These are phyloP conservation scores for Aspergillus fumigatus DNA, from an alignment of 2,329 filamentous ascomycete genomes.

Conservation along the genomic window DNA sequence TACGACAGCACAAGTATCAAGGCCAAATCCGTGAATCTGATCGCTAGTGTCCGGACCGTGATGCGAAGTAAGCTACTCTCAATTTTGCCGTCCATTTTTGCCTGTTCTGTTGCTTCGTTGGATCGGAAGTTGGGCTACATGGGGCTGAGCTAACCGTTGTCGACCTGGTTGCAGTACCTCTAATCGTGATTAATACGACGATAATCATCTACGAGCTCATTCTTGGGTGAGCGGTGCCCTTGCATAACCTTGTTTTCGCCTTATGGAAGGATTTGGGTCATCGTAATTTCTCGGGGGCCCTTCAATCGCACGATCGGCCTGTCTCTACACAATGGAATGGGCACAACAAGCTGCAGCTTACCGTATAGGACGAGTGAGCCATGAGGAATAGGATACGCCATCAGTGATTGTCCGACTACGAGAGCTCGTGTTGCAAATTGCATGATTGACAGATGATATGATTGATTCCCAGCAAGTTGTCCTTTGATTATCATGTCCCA, in stretches of 20 bases:
- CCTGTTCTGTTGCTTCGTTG: neutral
- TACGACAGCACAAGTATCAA: constrained; percentile 74
- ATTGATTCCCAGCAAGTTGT: neutral
- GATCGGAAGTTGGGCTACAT: too few relatives aligned
- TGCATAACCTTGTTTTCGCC: neutral
- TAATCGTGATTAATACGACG: constrained; percentile 77
- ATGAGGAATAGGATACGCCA: neutral
- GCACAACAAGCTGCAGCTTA: too few relatives aligned
- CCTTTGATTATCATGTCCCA: too few relatives aligned
- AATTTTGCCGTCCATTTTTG: constrained; percentile 30
- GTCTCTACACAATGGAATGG: neutral
- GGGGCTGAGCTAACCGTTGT: neutral
- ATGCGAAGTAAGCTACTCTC: constrained; percentile 68
- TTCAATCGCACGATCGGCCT: neutral
- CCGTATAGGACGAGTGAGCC: neutral
- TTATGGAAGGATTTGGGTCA: neutral
- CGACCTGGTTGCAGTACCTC: constrained; percentile 57
- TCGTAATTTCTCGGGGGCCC: neutral
- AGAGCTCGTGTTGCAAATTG: neutral
- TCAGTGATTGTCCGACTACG: neutral
- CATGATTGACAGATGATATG: neutral
- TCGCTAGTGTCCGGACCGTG: constrained; percentile 82
- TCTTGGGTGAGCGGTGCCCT: constrained; percentile 53
- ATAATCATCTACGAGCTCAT: constrained; percentile 80
- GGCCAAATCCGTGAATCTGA: constrained; percentile 81